Evolutionary conservation across 805 yeast genomes (phyloP).

Genomic region (Wickerhamiella hasegawae): DNA sequence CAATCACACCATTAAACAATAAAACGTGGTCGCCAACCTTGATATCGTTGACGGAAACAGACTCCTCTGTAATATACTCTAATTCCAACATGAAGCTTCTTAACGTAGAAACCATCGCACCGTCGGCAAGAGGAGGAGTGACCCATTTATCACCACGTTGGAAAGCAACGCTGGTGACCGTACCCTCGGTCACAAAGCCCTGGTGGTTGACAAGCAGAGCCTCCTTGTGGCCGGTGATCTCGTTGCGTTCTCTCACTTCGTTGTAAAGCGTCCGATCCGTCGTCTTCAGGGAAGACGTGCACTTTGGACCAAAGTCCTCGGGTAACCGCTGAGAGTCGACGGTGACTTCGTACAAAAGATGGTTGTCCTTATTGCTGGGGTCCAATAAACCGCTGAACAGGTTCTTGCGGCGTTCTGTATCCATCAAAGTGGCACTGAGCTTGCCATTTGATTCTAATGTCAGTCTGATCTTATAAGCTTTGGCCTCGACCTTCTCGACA

Average conservation of each 20-base stretch:
- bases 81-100: constrained; percentile 47
- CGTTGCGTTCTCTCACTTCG: constrained; percentile 36
- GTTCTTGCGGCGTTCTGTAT: constrained; percentile 17
- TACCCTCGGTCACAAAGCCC: constrained; percentile 58
- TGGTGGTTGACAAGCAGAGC: constrained; percentile 53
- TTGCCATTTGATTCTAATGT: constrained; percentile 25
- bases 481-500: background rate
- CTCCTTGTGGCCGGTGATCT: constrained; percentile 27
- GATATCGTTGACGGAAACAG: constrained; percentile 31
- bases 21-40: constrained; percentile 52
- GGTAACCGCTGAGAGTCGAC: constrained; percentile 37
- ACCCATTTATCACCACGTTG: constrained; percentile 42
- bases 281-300: constrained; percentile 53
- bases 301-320: constrained; percentile 26
- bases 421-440: constrained; percentile 24
- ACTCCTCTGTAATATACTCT: constrained; percentile 37
- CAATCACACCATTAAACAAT: constrained; percentile 69
- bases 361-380: constrained; percentile 8
- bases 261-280: constrained; percentile 52
- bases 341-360: constrained; percentile 40
- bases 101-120: constrained; percentile 75
- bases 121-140: constrained; percentile 62
- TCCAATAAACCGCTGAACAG: constrained; percentile 17
- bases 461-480: constrained; percentile 31
- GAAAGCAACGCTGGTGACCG: constrained; percentile 68